Evolutionary conservation across 345 rosid species (phyloP), one percentile per base, ranked within the genome.

Genomic region (Melastoma malabathricum): DNA sequence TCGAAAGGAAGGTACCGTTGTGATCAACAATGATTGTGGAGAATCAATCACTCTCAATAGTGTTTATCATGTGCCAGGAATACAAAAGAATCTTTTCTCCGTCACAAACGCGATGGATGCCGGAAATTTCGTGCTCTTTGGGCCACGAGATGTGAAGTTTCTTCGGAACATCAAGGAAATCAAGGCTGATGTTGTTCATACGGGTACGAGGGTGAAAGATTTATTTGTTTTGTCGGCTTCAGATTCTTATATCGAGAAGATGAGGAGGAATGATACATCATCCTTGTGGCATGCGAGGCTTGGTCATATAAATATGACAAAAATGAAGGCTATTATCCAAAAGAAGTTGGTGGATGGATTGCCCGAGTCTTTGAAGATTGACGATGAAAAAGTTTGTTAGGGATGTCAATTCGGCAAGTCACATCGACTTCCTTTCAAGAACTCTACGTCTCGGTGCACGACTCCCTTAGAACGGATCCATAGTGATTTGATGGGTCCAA

Each of bases 341-440:
- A 63, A 49, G 13, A 25, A 58, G 5, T 18, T 58, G 17, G 60
- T 68, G 2, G 15, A 68, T 1, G 68, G 61, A 8, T 18, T 63
- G 4, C 51, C 58, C 6, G 51, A 39, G 38, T 22, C 25, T 22
- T 46, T 63, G 44, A 52, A 13, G 49, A 6, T 16, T 16, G 39
- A 17, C 51, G 18, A 18, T 17, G 59, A 23, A 15, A 29, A 6
- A 15, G 19, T 52, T 20, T 56, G 51, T 41, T 51, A 66, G 43
- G 54, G 67, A 0, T 67, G 59, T 46, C 63, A 56, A 54, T 64
- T 59, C 39, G 53, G 59, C 1, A 61, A 61, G 22, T 19, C 59
- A 13, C 59, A 54, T 48, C 12, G 48, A 0, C 58, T 63, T 31
- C 52, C 62, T 54, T 63, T 68, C 59, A 54, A 45, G 15, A 20